A percentile compares a stretch with the other conserved stretches of the same genome.
These are phyloP conservation scores for Paraphysoderma sedebokerense DNA, from an alignment of 371 early-diverging fungal genomes.

Conservation along the genomic window DNA sequence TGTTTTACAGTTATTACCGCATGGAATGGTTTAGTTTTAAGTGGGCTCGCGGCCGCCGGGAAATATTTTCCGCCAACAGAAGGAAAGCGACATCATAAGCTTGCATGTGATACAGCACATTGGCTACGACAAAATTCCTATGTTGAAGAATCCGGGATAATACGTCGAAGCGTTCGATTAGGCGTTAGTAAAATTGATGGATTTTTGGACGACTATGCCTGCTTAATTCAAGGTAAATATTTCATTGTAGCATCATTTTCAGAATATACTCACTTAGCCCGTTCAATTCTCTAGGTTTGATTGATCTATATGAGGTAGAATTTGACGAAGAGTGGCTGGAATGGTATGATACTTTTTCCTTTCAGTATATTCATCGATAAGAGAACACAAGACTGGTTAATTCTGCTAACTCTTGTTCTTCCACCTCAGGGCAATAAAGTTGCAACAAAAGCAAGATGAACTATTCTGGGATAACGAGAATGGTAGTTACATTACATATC, in stretches of 20 bases:
- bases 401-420: too few species aligned
- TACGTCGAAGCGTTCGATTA: slow-evolving; percentile 29
- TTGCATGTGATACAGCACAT: too few species aligned
- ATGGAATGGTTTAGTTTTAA: slow-evolving; percentile 42
- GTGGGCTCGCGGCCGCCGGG: slow-evolving; percentile 28
- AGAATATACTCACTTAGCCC: slow-evolving; percentile 5
- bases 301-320: slow-evolving; percentile 38
- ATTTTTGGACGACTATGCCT: slow-evolving; percentile 44
- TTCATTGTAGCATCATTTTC: background rate
- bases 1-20: slow-evolving; percentile 14
- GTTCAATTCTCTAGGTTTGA: slow-evolving; percentile 23
- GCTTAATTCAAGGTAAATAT: slow-evolving; percentile 5
- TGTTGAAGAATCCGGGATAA: slow-evolving; percentile 8
- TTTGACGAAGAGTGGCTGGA: slow-evolving; percentile 30
- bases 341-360: too few species aligned
- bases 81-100: too few species aligned
- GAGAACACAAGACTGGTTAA: too few species aligned
- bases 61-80: too few species aligned
- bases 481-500: slow-evolving; percentile 34
- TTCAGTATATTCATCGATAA: too few species aligned
- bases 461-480: slow-evolving; percentile 31
- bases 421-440: slow-evolving; percentile 25
- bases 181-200: slow-evolving; percentile 30
- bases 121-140: slow-evolving; percentile 27
- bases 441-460: slow-evolving; percentile 33